Conservation (phyloP, 2,329 filamentous ascomycete genomes). For the Ceratocystis lukuohia region DNA sequence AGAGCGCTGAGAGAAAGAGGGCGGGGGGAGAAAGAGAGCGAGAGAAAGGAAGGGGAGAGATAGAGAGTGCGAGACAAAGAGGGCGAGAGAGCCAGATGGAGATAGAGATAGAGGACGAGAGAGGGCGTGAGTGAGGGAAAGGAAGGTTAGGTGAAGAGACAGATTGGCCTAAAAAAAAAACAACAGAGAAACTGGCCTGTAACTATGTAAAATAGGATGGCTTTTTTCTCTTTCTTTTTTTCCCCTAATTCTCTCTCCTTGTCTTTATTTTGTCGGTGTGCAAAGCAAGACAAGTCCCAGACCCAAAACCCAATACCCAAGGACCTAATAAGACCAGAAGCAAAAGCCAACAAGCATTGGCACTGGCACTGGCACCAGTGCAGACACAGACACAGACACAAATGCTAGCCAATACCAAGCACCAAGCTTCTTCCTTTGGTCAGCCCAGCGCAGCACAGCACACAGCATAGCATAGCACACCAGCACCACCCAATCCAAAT, state of each 20-base stretch:
- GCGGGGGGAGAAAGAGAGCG: no score
- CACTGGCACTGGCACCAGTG: not conserved
- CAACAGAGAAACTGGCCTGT: not conserved
- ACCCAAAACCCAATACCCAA: no score
- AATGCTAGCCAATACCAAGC: not conserved
- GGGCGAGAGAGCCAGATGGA: not conserved
- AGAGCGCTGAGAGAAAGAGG: no score
- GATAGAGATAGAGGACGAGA: not conserved
- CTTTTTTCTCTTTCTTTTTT: not conserved
- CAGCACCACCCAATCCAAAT: no score
- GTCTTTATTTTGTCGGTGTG: not conserved
- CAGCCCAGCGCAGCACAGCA: no score
- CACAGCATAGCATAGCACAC: not conserved
- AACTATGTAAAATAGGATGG: not conserved
- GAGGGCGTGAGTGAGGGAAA: no score
- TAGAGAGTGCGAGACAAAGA: not conserved
- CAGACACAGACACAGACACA: not conserved
- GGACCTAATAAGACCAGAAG: not conserved
- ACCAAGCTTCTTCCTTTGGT: not conserved
- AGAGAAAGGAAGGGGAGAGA: not conserved
- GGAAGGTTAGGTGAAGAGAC: not conserved
- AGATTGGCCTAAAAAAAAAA: not conserved
- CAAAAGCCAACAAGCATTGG: not conserved
- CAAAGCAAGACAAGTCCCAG: not conserved
- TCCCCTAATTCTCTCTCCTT: not conserved